A percentile compares a stretch with the other conserved stretches of the same genome.
Conservation (phyloP, 2,329 filamentous ascomycete species). For the Akanthomyces lecanii region DNA sequence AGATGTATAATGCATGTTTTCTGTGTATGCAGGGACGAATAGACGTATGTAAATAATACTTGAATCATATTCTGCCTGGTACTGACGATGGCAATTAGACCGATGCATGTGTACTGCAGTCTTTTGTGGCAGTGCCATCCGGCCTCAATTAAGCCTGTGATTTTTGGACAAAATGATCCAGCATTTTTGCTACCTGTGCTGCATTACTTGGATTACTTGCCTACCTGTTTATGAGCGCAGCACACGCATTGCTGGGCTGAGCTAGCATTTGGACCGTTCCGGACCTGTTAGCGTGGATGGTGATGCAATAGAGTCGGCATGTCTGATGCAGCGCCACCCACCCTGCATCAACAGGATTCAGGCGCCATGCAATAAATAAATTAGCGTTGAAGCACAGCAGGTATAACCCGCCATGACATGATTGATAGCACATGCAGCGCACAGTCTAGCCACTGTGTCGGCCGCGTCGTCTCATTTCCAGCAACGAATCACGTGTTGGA, state of each 20-base stretch:
- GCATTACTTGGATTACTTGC: too few species aligned
- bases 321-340: not conserved
- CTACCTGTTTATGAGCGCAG: too few species aligned
- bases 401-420: not conserved
- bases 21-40: not conserved
- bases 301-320: not conserved
- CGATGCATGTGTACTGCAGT: too few species aligned
- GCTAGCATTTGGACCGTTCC: not conserved
- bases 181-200: too few species aligned
- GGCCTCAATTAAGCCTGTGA: too few species aligned
- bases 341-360: not conserved
- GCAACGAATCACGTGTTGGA: constrained; percentile 17
- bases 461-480: constrained; percentile 12
- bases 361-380: not conserved
- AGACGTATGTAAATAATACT: not conserved
- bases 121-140: too few species aligned
- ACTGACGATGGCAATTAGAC: too few species aligned
- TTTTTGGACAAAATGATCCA: too few species aligned
- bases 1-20: too few species aligned
- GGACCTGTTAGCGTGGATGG: not conserved
- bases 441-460: not conserved
- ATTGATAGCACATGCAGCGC: not conserved
- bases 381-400: not conserved
- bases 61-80: too few species aligned
- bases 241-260: too few species aligned